Evolutionary conservation across 176 grass and related monocot species (phyloP), one percentile per base, ranked within the genome.

Genomic region (Rhipidocladum racemiflorum): DNA sequence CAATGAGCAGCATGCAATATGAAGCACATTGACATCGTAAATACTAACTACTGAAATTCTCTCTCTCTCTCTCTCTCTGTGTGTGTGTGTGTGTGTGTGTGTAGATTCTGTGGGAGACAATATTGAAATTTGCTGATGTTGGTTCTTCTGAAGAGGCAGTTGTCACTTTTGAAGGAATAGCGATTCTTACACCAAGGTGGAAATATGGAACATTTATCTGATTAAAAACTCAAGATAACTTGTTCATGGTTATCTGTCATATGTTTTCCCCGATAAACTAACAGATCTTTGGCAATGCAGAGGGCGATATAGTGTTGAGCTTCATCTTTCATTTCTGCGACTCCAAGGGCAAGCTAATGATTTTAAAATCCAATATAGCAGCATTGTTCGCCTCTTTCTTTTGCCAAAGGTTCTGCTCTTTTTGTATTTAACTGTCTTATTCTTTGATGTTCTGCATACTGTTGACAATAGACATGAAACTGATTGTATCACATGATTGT

Each of bases 331-430:
- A 76, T 99, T 99, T 90, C 77, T 95, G 34, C 89, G 92, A 49
- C 92, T 99, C 48, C 97, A 99, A 85, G 97, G 87, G 70, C 89
- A 93, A 87, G 97, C 92, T 69, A 99, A 83, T 91, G 97, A 99
- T 81, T 99, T 99, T 75, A 96, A 99, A 93, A 99, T 99, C 56
- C 97, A 95, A 88, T 99, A 99, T 86, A 87, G 90, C 63, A 96
- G 93, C 87, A 84, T 95, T 64, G 73, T 93, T 61, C 89, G 97
- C 27, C 91, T 99, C 48, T 99, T 99, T 87, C 68, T 95, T 73
- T 84, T 99, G 68, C 97, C 97, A 65, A 99, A 99, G 92, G 93
- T 95, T 83, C 21, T 87, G 28, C 61, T 86, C 15, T 24, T 82
- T 85, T 64, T 80, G 18, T 49, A 15, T 68, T 77, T 39, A 24